Percentiles rank a stretch among this genome's conserved stretches.
These are phyloP conservation scores for Casuarina cunninghamiana DNA, from an alignment of 306 rosid species.

Conservation along the genomic window DNA sequence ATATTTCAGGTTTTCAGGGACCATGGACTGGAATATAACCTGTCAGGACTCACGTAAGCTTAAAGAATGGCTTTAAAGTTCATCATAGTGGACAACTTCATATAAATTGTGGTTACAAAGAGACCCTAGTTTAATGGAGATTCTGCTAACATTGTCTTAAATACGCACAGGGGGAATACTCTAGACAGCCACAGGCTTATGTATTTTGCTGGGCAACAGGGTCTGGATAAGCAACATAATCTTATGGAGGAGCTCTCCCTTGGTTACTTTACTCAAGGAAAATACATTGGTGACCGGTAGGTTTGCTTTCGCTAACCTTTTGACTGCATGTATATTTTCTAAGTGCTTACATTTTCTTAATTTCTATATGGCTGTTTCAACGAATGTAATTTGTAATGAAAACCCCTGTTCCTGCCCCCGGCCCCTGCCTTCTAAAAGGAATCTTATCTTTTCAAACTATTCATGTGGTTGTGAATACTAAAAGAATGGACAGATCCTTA, in stretches of 20 bases:
- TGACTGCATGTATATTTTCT: not conserved
- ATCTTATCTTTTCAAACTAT: not conserved
- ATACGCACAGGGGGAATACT: slow-evolving; percentile 80
- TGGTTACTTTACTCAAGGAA: slow-evolving; percentile 87
- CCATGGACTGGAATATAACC: slow-evolving; percentile 53
- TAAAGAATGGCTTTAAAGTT: slow-evolving; percentile 23
- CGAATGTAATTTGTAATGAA: not conserved
- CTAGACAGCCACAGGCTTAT: slow-evolving; percentile 90
- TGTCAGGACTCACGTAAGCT: slow-evolving; percentile 82
- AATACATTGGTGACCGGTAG: slow-evolving; percentile 83
- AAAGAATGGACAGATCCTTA: not conserved
- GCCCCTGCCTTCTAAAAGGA: not conserved
- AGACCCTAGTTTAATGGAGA: slow-evolving; percentile 9
- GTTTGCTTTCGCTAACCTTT: slow-evolving; percentile 13
- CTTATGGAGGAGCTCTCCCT: slow-evolving; percentile 73
- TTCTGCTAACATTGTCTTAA: slow-evolving; percentile 23
- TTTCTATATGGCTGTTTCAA: not conserved
- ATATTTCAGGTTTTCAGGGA: slow-evolving; percentile 60
- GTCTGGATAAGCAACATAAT: slow-evolving; percentile 66
- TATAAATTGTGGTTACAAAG: slow-evolving; percentile 11
- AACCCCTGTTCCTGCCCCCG: not conserved
- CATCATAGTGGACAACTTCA: slow-evolving; percentile 15
- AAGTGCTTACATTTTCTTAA: not conserved
- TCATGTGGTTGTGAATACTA: not conserved
- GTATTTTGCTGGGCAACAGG: slow-evolving; percentile 70